Base-by-base conservation (phyloP, 164 flowering plant species). In the Taxillus chinensis region DNA sequence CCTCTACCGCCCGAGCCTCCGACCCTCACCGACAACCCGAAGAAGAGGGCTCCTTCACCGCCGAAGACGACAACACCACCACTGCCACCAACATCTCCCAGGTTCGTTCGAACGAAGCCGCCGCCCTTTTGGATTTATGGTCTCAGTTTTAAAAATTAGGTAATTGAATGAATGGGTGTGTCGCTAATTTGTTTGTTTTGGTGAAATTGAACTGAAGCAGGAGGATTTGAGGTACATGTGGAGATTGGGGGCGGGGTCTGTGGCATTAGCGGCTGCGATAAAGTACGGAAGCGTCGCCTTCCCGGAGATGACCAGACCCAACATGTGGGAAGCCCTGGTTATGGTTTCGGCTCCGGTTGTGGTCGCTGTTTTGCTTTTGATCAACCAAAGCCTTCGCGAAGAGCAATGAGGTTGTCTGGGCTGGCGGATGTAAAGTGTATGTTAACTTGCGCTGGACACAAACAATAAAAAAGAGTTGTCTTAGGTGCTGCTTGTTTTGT, bases 211-310 rank as follows among this genome's bases (percentile, higher is more conserved):
- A 5, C 27, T 50, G 37, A 59, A 60, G 46, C 75, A 83, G 85
- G 81, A 78, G 52, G 89, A 85, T 66, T 11, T 74, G 69, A 73
- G 45, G 14, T 87, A 77, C 65, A 27, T 82, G 71, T 59, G 61
- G 75, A 75, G 76, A 63, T 49, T 88, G 50, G 84, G 74, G 59
- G 85, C 46, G 62, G 89, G 86, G 3, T 83, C 91, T 15, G 14
- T 84, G 14, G 73, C 62, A 5, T 84, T 82, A 49, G 89, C 83
- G 17, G 86, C 77, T 39, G 70, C 71, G 0, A 84, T 87, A 0
- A 87, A 88, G 74, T 88, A 88, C 50, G 95, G 91, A 67, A 82
- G 95, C 74, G 45, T 70, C 37, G 46, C 79, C 27, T 68, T 79
- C 56, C 87, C 84, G 0, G 76, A 78, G 66, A 78, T 81, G 48